phyloP scores from a whole-genome alignment of 2,329 filamentous ascomycete genomes.

The Xylariaceae sp. region DNA sequence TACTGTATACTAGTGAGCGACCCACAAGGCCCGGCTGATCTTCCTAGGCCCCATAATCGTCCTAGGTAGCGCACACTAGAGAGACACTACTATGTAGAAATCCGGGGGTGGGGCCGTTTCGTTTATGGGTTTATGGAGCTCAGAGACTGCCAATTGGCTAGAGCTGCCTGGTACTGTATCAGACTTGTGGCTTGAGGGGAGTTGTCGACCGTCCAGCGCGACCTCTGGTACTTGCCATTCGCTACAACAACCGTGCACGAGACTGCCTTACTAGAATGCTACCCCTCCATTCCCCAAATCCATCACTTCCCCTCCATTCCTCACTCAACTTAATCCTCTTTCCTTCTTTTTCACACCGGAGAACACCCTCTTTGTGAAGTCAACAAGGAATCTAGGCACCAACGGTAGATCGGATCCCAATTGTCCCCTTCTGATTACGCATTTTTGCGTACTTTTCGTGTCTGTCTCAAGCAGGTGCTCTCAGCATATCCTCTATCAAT shows the following conservation, averaged over 20 bases:
- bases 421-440: not conserved
- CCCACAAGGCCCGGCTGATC: conserved; percentile 24
- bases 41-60: conserved; percentile 14
- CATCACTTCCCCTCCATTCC: conserved; percentile 22
- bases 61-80: not conserved
- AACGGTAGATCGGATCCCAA: conserved; percentile 2
- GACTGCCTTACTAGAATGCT: conserved; percentile 18
- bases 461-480: not conserved
- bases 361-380: conserved; percentile 1
- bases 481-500: conserved; percentile 3
- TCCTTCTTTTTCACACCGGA: conserved; percentile 9
- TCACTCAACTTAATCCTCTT: conserved; percentile 17
- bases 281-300: conserved; percentile 26
- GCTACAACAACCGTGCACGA: conserved; percentile 1
- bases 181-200: conserved; percentile 7
- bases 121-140: conserved; percentile 6
- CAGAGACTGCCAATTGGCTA: conserved; percentile 14
- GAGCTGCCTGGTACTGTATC: not conserved
- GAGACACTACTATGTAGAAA: conserved; percentile 11
- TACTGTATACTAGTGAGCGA: conserved; percentile 8
- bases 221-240: not conserved
- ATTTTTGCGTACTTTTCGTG: not conserved
- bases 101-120: conserved; percentile 27
- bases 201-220: not conserved
- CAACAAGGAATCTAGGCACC: conserved; percentile 19